Evolutionary conservation across 2,329 filamentous ascomycete species (phyloP), one percentile per base, ranked within the genome.

Genomic region (Ophiostoma montium): DNA sequence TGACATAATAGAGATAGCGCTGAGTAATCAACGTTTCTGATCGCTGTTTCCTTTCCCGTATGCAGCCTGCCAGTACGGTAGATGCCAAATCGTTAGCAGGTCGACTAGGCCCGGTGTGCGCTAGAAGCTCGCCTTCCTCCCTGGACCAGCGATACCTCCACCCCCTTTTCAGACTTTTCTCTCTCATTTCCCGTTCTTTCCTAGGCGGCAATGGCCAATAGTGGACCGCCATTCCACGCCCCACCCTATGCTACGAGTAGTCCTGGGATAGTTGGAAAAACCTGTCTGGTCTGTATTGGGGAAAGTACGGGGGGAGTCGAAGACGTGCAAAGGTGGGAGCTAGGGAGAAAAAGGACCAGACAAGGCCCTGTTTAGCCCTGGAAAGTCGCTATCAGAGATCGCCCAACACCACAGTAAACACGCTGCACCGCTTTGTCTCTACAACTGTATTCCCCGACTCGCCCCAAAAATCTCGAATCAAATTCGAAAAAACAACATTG

Each of bases 381-480:
- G 31, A 30, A 44, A 32, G 21, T n/a, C 53, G 50, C 52, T 55
- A 56, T 55, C 54, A 53, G 45, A 50, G 49, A 53, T 49, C 53
- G 44, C 36, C 21, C 47, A 30, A 32, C 16, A 45, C 43, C 58
- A 60, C 61, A 64, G 21, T 39, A 46, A 39, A 49, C 41, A 30
- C 10, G 39, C 46, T 50, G 35, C 32, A 46, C 53, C 53, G 15
- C 42, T n/a, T n/a, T 44, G 42, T 21, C 27, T 32, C 30, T 27
- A 44, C 42, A 44, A 44, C 42, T 44, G 42, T 33, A 44, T 44
- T n/a, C n/a, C 42, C 42, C 42, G 32, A 32, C 42, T 44, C 30
- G 27, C 23, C n/a, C n/a, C 50, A 58, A 58, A 58, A 58, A 50
- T 57, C 55, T 47, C n/a, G 42, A 48, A 52, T 50, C 48, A 44